Percentiles rank a stretch among this genome's conserved stretches.
These are phyloP conservation scores for Tubosaeta brunneosetosa DNA, from an alignment of 768 basidiomycete species.

Conservation along the genomic window DNA sequence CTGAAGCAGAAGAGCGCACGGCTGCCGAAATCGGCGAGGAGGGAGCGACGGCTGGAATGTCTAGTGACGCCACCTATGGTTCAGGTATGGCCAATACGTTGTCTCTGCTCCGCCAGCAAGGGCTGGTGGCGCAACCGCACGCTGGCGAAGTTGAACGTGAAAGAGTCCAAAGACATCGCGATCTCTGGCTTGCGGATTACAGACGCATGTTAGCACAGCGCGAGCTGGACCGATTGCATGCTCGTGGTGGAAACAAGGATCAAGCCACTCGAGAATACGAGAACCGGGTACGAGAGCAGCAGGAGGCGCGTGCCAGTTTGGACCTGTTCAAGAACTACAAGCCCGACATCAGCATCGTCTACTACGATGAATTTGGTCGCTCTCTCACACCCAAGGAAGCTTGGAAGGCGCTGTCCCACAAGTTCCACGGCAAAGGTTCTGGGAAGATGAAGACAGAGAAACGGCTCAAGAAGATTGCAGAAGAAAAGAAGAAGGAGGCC, in stretches of 20 bases:
- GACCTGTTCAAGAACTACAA: constrained; percentile 92
- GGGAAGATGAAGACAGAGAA: constrained; percentile 98
- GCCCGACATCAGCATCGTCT: constrained; percentile 93
- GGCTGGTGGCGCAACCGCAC: constrained; percentile 65
- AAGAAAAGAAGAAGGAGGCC: constrained; percentile 89
- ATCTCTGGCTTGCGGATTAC: constrained; percentile 87
- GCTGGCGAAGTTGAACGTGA: constrained; percentile 74
- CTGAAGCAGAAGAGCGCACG: constrained; percentile 51
- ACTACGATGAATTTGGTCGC: constrained; percentile 95
- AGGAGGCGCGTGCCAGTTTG: constrained; percentile 76
- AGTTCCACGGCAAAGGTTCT: constrained; percentile 97
- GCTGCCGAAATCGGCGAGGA: constrained; percentile 31
- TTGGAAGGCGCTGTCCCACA: constrained; percentile 96
- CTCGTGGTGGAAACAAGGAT: constrained; percentile 80
- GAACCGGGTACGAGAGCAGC: constrained; percentile 86
- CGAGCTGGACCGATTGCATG: constrained; percentile 72
- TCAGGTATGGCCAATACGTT: constrained; percentile 87
- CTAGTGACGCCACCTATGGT: constrained; percentile 72
- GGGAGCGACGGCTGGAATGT: constrained; percentile 50
- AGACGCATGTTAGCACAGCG: constrained; percentile 69
- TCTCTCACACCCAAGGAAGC: constrained; percentile 89
- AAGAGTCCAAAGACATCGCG: constrained; percentile 73
- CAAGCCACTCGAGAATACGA: constrained; percentile 94
- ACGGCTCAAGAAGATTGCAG: constrained; percentile 92
- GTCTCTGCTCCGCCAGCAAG: constrained; percentile 85